Evolutionary conservation across 2,329 filamentous ascomycete genomes (phyloP).

Genomic region (Stachybotrys elegans): DNA sequence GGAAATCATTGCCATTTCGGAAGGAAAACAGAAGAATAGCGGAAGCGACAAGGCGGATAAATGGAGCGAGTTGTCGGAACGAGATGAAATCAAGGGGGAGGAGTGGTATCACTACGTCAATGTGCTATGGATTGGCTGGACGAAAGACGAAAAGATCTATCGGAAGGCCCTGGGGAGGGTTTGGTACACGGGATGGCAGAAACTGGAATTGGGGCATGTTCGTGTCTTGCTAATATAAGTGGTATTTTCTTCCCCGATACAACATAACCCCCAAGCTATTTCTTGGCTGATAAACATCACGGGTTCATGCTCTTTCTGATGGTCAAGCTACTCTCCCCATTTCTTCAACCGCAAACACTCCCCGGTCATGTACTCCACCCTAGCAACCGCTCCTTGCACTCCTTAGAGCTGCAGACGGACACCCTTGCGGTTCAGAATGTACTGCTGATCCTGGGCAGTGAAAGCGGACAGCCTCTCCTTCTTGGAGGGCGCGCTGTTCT

Average conservation of each 20-base stretch:
- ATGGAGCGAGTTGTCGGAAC: constrained; percentile 1
- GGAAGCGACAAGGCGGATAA: neutral
- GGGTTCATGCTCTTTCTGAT: too few relatives aligned
- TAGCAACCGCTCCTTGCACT: too few relatives aligned
- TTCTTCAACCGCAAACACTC: too few relatives aligned
- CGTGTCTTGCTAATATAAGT: neutral
- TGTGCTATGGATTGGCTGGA: constrained; percentile 7
- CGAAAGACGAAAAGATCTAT: constrained; percentile 3
- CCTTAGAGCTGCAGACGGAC: neutral
- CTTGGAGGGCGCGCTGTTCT: neutral
- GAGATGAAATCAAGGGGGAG: neutral
- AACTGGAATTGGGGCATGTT: neutral
- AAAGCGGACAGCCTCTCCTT: neutral
- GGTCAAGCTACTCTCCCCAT: too few relatives aligned
- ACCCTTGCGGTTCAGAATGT: neutral
- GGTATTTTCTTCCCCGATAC: too few relatives aligned
- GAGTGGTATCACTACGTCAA: constrained; percentile 5
- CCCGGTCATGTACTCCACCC: too few relatives aligned
- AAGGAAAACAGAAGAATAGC: neutral
- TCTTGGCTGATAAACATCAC: too few relatives aligned
- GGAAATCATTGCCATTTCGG: constrained; percentile 7
- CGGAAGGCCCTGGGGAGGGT: constrained; percentile 7
- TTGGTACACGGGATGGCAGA: constrained; percentile 4
- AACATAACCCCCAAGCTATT: too few relatives aligned
- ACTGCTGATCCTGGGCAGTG: neutral